Evolutionary conservation across 176 grass and related monocot genomes (phyloP).

Genomic region (Panicum miliaceum): DNA sequence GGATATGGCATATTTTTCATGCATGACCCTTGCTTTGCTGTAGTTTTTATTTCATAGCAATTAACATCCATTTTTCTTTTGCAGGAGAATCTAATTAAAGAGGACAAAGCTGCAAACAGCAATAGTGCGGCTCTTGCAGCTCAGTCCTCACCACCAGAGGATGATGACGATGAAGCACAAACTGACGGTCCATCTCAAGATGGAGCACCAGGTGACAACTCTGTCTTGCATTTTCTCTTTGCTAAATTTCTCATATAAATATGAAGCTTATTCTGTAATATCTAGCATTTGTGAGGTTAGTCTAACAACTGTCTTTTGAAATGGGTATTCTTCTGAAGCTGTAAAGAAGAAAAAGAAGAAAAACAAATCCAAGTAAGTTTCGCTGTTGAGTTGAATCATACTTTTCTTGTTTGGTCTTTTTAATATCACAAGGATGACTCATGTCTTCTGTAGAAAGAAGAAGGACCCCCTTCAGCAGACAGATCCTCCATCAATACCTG

Average conservation of each 20-base stretch:
- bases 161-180: conserved; percentile 61
- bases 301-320: conserved; percentile 34
- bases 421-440: conserved; percentile 14
- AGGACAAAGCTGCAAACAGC: conserved; percentile 38
- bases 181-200: conserved; percentile 54
- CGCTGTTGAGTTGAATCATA: conserved; percentile 23
- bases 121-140: conserved; percentile 21
- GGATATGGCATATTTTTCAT: neutral
- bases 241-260: neutral
- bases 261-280: conserved; percentile 12
- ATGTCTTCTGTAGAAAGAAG: conserved; percentile 68
- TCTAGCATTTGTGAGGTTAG: conserved; percentile 30
- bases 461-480: conserved; percentile 82
- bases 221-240: neutral
- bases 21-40: conserved; percentile 1
- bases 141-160: conserved; percentile 48
- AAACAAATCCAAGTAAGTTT: conserved; percentile 69
- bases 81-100: conserved; percentile 40
- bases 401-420: conserved; percentile 32
- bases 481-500: conserved; percentile 83
- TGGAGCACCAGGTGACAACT: conserved; percentile 54
- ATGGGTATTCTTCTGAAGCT: conserved; percentile 43
- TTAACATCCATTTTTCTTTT: conserved; percentile 10
- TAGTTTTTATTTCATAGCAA: neutral
- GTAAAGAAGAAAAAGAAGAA: conserved; percentile 92